Evolutionary conservation across 768 basidiomycete genomes (phyloP).

Genomic region (Boletus rufocinnamomeus): DNA sequence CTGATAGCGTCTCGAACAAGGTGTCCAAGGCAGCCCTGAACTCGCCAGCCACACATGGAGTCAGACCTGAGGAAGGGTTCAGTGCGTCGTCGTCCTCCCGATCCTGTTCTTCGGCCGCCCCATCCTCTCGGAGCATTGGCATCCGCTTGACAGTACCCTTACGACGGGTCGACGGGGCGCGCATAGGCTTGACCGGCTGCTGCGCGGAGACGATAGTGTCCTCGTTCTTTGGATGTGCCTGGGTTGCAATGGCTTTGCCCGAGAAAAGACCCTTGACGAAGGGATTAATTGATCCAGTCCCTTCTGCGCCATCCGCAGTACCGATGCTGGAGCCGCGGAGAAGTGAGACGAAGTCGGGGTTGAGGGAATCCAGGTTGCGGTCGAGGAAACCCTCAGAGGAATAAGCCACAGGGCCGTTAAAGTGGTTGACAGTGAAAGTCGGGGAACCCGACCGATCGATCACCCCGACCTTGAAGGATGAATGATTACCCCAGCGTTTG

Average conservation of each 20-base stretch:
- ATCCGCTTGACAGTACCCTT: constrained; percentile 69
- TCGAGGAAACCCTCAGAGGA: constrained; percentile 89
- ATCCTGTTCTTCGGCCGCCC: constrained; percentile 45
- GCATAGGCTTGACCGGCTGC: constrained; percentile 92
- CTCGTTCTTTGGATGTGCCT: constrained; percentile 89
- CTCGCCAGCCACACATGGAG: constrained; percentile 84
- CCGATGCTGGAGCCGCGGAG: constrained; percentile 59
- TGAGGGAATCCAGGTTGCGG: constrained; percentile 84
- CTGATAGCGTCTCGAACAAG: constrained; percentile 83
- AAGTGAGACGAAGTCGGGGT: constrained; percentile 90
- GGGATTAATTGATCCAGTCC: constrained; percentile 81
- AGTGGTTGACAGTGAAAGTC: constrained; percentile 91
- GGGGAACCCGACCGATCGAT: constrained; percentile 77
- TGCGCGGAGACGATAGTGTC: constrained; percentile 95
- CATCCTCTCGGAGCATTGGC: constrained; percentile 37
- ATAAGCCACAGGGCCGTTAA: constrained; percentile 88
- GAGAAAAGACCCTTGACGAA: constrained; percentile 92
- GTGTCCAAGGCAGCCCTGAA: constrained; percentile 84
- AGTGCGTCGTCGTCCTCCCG: constrained; percentile 46
- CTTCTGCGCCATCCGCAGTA: constrained; percentile 53
- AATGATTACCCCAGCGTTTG: constrained; percentile 94
- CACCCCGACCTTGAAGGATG: constrained; percentile 82
- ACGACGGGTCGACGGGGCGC: constrained; percentile 85
- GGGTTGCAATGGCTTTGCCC: constrained; percentile 85
- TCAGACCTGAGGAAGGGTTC: constrained; percentile 34